A percentile compares a stretch with the other conserved stretches of the same genome.
These are phyloP conservation scores for Stereocaulon alpinum DNA, from an alignment of 495 filamentous ascomycete species.

Conservation along the genomic window DNA sequence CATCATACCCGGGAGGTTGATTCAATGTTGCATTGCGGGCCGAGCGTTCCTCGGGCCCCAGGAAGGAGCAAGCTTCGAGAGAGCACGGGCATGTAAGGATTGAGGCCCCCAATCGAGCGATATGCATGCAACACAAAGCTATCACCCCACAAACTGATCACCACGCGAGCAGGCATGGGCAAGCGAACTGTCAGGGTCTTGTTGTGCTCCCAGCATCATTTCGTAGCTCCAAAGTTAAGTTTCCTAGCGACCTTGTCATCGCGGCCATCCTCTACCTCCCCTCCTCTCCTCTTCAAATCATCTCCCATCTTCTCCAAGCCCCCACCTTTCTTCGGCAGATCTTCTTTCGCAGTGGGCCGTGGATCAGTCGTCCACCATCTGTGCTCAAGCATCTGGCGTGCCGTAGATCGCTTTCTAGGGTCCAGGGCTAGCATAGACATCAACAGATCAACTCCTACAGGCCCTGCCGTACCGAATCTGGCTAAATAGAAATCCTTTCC, in stretches of 20 bases:
- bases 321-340: conserved; percentile 64
- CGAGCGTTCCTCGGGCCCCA: background rate
- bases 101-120: background rate
- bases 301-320: conserved; percentile 65
- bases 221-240: conserved; percentile 63
- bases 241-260: conserved; percentile 71
- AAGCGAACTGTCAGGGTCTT: background rate
- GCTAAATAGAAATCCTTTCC: conserved; percentile 57
- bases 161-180: background rate
- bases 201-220: conserved; percentile 33
- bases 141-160: background rate
- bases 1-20: background rate
- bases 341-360: conserved; percentile 69
- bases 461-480: conserved; percentile 66
- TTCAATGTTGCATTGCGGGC: background rate
- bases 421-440: conserved; percentile 79
- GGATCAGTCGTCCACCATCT: conserved; percentile 80
- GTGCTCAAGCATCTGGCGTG: conserved; percentile 66
- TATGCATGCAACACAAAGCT: background rate
- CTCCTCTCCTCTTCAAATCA: conserved; percentile 73
- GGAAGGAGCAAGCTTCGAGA: background rate
- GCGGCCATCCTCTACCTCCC: conserved; percentile 54
- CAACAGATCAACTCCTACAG: conserved; percentile 75
- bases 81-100: background rate
- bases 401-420: conserved; percentile 69